phyloP scores from a whole-genome alignment of 2,329 filamentous ascomycete genomes.

The Trichoderma sp. region DNA sequence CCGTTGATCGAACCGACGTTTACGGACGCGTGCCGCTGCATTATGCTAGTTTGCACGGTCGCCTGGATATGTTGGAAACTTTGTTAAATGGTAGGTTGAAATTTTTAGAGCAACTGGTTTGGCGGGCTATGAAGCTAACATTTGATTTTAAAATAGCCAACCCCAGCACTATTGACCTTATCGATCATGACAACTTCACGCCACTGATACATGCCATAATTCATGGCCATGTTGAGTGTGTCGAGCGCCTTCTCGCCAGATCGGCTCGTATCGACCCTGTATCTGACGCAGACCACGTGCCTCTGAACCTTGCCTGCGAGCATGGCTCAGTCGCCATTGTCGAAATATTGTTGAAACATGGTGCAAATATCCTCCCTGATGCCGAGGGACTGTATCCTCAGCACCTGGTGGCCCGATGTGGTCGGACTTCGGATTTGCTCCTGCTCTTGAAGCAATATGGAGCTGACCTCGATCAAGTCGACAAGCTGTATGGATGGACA shows the following conservation, averaged over 20 bases:
- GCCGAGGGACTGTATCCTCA: constrained; percentile 97
- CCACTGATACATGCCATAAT: constrained; percentile 94
- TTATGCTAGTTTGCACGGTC: constrained; percentile 94
- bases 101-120: background rate
- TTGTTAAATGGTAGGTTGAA: constrained; percentile 61
- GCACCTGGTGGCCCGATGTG: constrained; percentile 89
- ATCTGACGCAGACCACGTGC: constrained; percentile 88
- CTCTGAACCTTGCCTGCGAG: constrained; percentile 92
- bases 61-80: constrained; percentile 77
- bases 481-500: constrained; percentile 98
- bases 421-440: constrained; percentile 76
- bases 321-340: constrained; percentile 86
- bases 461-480: constrained; percentile 85
- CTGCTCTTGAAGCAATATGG: constrained; percentile 81
- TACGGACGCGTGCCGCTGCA: constrained; percentile 93
- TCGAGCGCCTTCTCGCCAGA: constrained; percentile 72
- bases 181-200: constrained; percentile 97
- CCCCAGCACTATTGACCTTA: constrained; percentile 76
- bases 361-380: constrained; percentile 83
- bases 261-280: constrained; percentile 84
- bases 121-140: background rate
- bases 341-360: constrained; percentile 77
- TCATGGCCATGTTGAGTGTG: constrained; percentile 78
- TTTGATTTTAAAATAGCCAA: constrained; percentile 48
- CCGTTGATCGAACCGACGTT: constrained; percentile 80